Evolutionary conservation across 2,329 filamentous ascomycete species (phyloP).

Genomic region (Fusarium sp.): DNA sequence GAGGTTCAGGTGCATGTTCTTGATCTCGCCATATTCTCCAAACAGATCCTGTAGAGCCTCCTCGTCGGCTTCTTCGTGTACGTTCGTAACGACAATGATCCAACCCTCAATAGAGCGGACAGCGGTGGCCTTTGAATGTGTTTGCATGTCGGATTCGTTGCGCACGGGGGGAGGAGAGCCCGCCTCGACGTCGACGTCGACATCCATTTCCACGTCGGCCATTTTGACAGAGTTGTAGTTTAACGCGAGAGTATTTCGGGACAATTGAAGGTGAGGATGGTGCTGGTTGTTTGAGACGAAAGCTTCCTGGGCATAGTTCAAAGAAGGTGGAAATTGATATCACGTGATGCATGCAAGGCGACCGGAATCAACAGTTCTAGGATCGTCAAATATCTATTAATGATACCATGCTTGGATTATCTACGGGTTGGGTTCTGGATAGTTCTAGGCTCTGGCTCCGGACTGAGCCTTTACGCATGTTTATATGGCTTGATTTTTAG

Average conservation of each 20-base stretch:
- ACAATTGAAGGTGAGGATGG: not conserved
- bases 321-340: conserved; percentile 27
- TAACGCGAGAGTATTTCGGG: not conserved
- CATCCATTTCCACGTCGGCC: conserved; percentile 71
- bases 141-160: conserved; percentile 76
- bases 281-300: conserved; percentile 8
- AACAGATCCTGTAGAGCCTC: conserved; percentile 86
- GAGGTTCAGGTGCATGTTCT: conserved; percentile 87
- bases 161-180: conserved; percentile 56
- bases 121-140: conserved; percentile 79
- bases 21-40: conserved; percentile 87
- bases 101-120: conserved; percentile 91
- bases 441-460: not conserved
- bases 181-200: conserved; percentile 66
- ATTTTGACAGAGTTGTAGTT: conserved; percentile 51
- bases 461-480: not conserved
- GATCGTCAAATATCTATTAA: conserved; percentile 2
- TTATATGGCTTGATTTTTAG: not conserved
- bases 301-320: conserved; percentile 11
- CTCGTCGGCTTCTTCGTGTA: conserved; percentile 88
- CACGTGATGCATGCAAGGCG: conserved; percentile 22
- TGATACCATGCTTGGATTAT: not conserved
- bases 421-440: not conserved
- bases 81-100: conserved; percentile 89
- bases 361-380: not conserved